Evolutionary conservation across 345 rosid species (phyloP), one percentile per base, ranked within the genome.

Genomic region (Lepidium africanum): DNA sequence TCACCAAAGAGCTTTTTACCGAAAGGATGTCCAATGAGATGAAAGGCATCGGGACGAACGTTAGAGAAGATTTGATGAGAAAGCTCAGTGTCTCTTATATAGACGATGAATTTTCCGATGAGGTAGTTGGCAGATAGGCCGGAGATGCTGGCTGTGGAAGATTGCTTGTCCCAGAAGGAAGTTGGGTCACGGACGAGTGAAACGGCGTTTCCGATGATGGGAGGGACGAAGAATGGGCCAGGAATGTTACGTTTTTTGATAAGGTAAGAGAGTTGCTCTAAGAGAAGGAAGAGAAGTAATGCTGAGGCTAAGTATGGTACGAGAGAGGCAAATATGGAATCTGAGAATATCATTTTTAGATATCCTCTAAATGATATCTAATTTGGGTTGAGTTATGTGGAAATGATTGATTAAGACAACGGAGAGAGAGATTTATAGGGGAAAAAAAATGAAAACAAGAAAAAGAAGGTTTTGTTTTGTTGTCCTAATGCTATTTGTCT

Each of bases 1-100:
- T 92, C 90, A 4, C 96, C 96, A 57, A 92, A 92, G 5, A 92
- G 84, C 54, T 85, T 89, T 63, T 86, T 92, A 0, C 98, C 98
- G 23, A 92, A 92, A 0, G 92, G 96, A 73, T 89, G 92, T 10
- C 95, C 98, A 2, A 87, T 76, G 1, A 92, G 83, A 59, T 64
- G 68, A 80, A 92, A 92, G 3, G 89, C 96, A 61, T 92, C 98
- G 2, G 96, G 87, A 6, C 91, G 82, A 6, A 92, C 92, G 43
- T 89, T 92, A 65, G 89, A 23, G 77, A 92, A 92, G 25, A 89
- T 61, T 21, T 74, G 80, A 48, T 87, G 95, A 48, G 88, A 86
- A 21, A 92, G 92, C 49, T 92, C 86, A 0, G 86, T 65, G 76
- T 75, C 80, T 33, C 83, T 82, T 32, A 86, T 65, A 72, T 81